phyloP scores from a whole-genome alignment of 129 eudicot species.

The sunflower (Helianthus annuus) region HanXRQr2.0-SUNRISE NC_035442.2:153875289-153875788 shows the following conservation, averaged over 20 bases:
- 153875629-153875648: no score
- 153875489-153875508: neutral
- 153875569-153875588: no score
- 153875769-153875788: no score
- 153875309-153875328: neutral
- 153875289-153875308: neutral
- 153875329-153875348: constrained; percentile 12
- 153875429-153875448: neutral
- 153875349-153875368: neutral
- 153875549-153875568: no score
- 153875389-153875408: neutral
- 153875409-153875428: neutral
- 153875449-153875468: neutral
- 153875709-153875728: no score
- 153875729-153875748: no score
- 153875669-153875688: no score
- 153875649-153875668: no score
- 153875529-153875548: neutral
- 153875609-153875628: no score
- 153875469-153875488: neutral
- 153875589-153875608: no score
- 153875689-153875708: no score
- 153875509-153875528: neutral
- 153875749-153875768: no score
- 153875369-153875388: neutral